These are phyloP conservation scores for Kuraishia hungarica DNA, from an alignment of 805 yeast genomes.

Conservation along the genomic window DNA sequence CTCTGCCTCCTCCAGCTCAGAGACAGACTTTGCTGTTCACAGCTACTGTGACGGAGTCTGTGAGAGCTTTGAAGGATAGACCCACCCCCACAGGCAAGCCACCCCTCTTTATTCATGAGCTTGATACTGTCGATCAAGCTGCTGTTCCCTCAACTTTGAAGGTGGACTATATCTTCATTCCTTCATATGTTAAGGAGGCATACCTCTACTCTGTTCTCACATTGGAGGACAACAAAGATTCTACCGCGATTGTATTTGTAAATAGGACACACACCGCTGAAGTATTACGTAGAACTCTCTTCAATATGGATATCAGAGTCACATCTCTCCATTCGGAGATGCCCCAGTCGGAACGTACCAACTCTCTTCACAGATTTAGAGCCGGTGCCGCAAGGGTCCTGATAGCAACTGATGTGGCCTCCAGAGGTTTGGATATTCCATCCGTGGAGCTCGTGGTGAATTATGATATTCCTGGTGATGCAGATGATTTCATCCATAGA, in stretches of 20 bases:
- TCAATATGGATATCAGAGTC: conserved; percentile 67
- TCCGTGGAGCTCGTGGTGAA: conserved; percentile 69
- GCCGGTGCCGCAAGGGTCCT: conserved; percentile 91
- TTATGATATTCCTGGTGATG: conserved; percentile 77
- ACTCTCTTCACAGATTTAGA: conserved; percentile 84
- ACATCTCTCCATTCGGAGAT: conserved; percentile 91
- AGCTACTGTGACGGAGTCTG: conserved; percentile 93
- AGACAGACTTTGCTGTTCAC: conserved; percentile 91
- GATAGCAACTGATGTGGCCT: conserved; percentile 93
- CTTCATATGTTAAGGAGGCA: conserved; percentile 86
- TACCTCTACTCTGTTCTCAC: conserved; percentile 64
- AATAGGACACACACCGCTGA: conserved; percentile 91
- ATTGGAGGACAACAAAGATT: conserved; percentile 50
- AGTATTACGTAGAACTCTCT: conserved; percentile 66
- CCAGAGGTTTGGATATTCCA: conserved; percentile 83
- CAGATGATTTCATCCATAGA: conserved; percentile 77
- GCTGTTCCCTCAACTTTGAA: conserved; percentile 71
- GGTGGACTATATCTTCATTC: conserved; percentile 65
- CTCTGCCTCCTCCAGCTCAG: conserved; percentile 59
- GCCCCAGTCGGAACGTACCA: conserved; percentile 88
- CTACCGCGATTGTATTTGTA: conserved; percentile 81
- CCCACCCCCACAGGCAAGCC: conserved; percentile 47
- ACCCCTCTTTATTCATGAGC: conserved; percentile 63
- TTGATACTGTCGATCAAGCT: conserved; percentile 62
- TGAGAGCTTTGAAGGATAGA: conserved; percentile 64